phyloP scores from a whole-genome alignment of 768 basidiomycete genomes.

The Boletellus emodensis region DNA sequence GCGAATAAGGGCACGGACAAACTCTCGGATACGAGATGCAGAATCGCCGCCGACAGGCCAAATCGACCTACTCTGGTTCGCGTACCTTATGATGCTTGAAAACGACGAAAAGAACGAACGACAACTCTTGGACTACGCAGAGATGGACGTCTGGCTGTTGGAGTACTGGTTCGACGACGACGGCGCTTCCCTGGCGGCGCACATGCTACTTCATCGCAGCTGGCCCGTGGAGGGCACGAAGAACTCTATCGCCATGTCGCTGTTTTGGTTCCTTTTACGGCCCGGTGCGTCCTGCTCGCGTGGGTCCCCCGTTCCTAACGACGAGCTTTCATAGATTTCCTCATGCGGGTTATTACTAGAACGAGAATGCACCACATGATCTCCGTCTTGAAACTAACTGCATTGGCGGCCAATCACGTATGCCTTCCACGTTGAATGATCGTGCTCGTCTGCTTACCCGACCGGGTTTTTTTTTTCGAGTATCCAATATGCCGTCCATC shows the following conservation, averaged over 20 bases:
- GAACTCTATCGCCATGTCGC: conserved; percentile 68
- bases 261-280: conserved; percentile 69
- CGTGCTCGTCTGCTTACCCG: conserved; percentile 2
- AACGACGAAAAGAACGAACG: conserved; percentile 68
- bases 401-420: conserved; percentile 63
- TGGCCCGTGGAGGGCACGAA: conserved; percentile 58
- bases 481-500: conserved; percentile 55
- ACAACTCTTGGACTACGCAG: conserved; percentile 68
- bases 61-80: conserved; percentile 54
- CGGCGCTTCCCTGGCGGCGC: conserved; percentile 51
- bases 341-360: conserved; percentile 35
- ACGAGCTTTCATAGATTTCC: conserved; percentile 41
- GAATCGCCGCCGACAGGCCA: conserved; percentile 7
- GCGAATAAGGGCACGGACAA: conserved; percentile 44
- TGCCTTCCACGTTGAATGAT: conserved; percentile 26
- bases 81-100: conserved; percentile 78
- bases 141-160: conserved; percentile 59
- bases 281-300: conserved; percentile 43
- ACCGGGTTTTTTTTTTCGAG: conserved; percentile 34
- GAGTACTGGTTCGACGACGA: conserved; percentile 61
- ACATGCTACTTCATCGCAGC: conserved; percentile 36
- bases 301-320: not conserved
- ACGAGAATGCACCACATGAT: conserved; percentile 45
- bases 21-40: conserved; percentile 14
- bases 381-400: conserved; percentile 54